Evolutionary conservation across 2,329 filamentous ascomycete genomes (phyloP).

Genomic region (Cladosporium sp.): DNA sequence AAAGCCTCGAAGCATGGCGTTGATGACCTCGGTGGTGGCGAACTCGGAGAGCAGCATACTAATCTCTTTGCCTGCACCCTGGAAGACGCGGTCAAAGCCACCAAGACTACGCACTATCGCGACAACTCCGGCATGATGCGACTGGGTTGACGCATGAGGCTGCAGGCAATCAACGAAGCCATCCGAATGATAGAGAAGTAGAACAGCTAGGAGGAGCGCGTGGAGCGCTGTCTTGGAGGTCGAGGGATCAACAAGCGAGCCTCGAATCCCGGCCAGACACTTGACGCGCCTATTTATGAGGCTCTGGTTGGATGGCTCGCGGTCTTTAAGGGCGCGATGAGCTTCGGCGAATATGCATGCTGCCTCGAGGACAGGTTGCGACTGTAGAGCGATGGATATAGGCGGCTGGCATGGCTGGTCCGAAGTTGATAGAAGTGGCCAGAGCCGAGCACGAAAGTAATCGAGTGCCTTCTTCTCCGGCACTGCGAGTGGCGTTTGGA

Average conservation of each 20-base stretch:
- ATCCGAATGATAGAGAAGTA: slow-evolving; percentile 11
- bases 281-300: slow-evolving; percentile 10
- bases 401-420: slow-evolving; percentile 11
- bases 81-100: slow-evolving; percentile 2
- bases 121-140: slow-evolving; percentile 10
- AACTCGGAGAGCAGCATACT: slow-evolving; percentile 10
- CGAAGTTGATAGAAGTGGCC: slow-evolving; percentile 11
- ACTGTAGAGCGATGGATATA: slow-evolving; percentile 7
- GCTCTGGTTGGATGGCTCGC: slow-evolving; percentile 3
- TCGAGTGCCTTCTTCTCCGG: slow-evolving; percentile 11
- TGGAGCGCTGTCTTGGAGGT: slow-evolving; percentile 5
- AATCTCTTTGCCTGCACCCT: background rate
- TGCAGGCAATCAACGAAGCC: slow-evolving; percentile 10
- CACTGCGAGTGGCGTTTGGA: slow-evolving; percentile 10
- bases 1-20: slow-evolving; percentile 3
- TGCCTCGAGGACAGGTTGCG: slow-evolving; percentile 8
- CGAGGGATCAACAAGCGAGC: background rate
- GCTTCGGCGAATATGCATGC: slow-evolving; percentile 11
- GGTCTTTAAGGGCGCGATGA: slow-evolving; percentile 10
- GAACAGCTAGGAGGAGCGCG: slow-evolving; percentile 7
- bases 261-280: slow-evolving; percentile 5
- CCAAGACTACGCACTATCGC: slow-evolving; percentile 8
- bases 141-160: slow-evolving; percentile 6
- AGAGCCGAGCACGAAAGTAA: slow-evolving; percentile 9
- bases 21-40: slow-evolving; percentile 8